phyloP scores from a whole-genome alignment of 768 basidiomycete genomes.

The Tylopilus vinaceipallidus region DNA sequence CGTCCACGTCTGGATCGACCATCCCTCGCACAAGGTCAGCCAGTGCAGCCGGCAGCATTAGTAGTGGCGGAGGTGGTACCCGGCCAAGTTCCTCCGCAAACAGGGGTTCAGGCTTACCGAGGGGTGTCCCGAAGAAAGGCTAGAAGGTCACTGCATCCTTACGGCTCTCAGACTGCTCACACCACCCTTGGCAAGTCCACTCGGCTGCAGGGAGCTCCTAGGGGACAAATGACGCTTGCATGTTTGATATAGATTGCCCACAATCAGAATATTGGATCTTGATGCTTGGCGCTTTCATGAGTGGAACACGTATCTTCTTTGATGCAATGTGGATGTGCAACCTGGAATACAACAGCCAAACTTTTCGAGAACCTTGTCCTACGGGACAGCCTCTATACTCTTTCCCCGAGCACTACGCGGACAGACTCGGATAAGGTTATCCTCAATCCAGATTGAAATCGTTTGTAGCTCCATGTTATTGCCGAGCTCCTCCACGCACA shows the following conservation, averaged over 20 bases:
- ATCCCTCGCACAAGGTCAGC: slow-evolving; percentile 24
- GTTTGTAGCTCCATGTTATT: background rate
- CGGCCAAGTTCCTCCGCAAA: slow-evolving; percentile 24
- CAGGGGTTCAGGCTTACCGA: slow-evolving; percentile 26
- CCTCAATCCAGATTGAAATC: background rate
- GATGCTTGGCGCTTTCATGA: background rate
- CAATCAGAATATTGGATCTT: background rate
- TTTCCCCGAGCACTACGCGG: background rate
- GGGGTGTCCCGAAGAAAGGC: slow-evolving; percentile 26
- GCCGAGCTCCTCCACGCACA: no score
- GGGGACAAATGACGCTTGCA: background rate
- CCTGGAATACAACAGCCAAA: background rate
- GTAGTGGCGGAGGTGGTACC: slow-evolving; percentile 14
- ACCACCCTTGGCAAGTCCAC: background rate
- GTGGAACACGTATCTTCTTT: slow-evolving; percentile 6
- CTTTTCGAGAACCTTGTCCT: no score
- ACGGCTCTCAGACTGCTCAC: background rate
- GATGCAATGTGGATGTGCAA: slow-evolving; percentile 4
- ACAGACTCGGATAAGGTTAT: no score
- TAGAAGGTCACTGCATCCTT: slow-evolving; percentile 6
- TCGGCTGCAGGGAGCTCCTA: background rate
- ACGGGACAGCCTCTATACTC: background rate
- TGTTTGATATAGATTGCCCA: slow-evolving; percentile 1
- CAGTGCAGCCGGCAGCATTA: slow-evolving; percentile 27
- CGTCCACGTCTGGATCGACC: slow-evolving; percentile 10